phyloP scores from a whole-genome alignment of 148 eudicot species.

The Arbutus unedo region DNA sequence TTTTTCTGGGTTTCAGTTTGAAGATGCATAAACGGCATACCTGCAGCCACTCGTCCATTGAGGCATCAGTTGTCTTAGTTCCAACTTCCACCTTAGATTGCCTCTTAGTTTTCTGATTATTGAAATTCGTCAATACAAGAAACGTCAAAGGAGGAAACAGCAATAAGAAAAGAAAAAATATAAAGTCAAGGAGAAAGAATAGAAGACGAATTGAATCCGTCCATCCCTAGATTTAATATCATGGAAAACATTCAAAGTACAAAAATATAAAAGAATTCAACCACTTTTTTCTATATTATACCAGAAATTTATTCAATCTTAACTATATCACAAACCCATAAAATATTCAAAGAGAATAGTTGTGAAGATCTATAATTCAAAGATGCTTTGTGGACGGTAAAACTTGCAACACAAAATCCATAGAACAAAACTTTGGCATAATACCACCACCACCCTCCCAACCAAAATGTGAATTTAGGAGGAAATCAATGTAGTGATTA shows the following conservation, averaged over 20 bases:
- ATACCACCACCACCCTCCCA: background rate
- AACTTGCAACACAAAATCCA: no score
- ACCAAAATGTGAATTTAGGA: background rate
- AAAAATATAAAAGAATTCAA: background rate
- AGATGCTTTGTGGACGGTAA: background rate
- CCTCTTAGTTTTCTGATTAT: slow-evolving; percentile 75
- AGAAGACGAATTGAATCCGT: background rate
- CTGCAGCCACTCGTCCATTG: slow-evolving; percentile 96
- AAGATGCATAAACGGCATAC: slow-evolving; percentile 32
- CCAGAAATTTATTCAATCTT: no score
- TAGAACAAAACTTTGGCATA: background rate
- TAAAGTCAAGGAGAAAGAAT: background rate
- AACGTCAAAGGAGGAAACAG: background rate
- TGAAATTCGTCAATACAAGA: background rate
- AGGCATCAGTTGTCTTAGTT: slow-evolving; percentile 73
- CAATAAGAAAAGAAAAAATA: background rate
- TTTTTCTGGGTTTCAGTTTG: background rate
- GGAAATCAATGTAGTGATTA: background rate
- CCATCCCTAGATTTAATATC: background rate
- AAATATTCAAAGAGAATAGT: background rate
- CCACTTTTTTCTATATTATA: background rate
- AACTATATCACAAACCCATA: background rate
- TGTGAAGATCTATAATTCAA: background rate
- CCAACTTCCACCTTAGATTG: slow-evolving; percentile 95
- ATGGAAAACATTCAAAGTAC: background rate